phyloP scores from a whole-genome alignment of 768 basidiomycete species.

The Lentinula edodes region DNA sequence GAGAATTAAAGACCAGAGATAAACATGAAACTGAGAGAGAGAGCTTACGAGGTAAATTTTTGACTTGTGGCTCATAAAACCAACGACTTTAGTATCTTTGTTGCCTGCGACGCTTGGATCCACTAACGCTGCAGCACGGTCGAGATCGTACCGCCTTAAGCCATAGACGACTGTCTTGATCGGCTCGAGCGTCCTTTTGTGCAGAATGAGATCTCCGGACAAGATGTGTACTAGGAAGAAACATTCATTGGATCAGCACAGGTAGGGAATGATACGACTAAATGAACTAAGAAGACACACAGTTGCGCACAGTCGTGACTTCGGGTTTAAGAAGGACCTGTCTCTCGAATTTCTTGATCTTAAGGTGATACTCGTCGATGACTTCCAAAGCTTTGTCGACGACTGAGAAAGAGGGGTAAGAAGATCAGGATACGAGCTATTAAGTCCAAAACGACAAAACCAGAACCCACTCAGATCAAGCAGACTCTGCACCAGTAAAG shows the following conservation, averaged over 20 bases:
- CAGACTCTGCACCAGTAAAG: constrained; percentile 62
- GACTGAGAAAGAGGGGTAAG: constrained; percentile 27
- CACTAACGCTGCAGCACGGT: constrained; percentile 48
- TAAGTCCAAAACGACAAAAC: not conserved
- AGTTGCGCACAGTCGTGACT: constrained; percentile 52
- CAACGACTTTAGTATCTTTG: constrained; percentile 29
- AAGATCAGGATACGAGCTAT: not conserved
- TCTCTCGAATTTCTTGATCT: constrained; percentile 57
- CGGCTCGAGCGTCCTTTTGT: constrained; percentile 66
- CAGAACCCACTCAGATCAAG: constrained; percentile 47
- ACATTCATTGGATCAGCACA: not conserved
- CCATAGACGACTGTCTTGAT: constrained; percentile 63
- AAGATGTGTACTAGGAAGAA: constrained; percentile 56
- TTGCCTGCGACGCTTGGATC: constrained; percentile 21
- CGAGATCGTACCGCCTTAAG: constrained; percentile 58
- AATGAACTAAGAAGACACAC: constrained; percentile 33
- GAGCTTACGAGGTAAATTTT: constrained; percentile 59
- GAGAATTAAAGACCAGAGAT: not conserved
- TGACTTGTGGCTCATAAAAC: constrained; percentile 62
- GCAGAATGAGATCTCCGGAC: constrained; percentile 64
- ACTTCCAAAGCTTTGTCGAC: constrained; percentile 67
- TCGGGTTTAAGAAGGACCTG: constrained; percentile 53
- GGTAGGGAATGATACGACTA: not conserved
- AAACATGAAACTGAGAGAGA: not conserved
- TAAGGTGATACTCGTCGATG: constrained; percentile 61